A percentile compares a stretch with the other conserved stretches of the same genome.
Evolutionary conservation across 805 yeast genomes (phyloP).

Genomic region (Ogataea populi-albae): DNA sequence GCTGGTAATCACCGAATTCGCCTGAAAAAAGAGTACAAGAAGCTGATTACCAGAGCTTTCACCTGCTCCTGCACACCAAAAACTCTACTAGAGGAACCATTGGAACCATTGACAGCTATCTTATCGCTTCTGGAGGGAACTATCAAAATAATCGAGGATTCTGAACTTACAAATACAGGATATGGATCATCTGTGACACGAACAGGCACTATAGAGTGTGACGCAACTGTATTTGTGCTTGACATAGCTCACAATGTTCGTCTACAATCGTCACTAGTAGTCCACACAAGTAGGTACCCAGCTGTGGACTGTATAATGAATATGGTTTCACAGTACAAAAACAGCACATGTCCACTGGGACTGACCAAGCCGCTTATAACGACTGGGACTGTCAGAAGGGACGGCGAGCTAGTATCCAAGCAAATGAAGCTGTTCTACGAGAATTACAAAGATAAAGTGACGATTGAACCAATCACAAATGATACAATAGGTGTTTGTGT

Average conservation of each 20-base stretch:
- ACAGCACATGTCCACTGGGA: conserved; percentile 14
- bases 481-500: conserved; percentile 48
- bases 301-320: conserved; percentile 26
- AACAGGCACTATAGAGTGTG: conserved; percentile 43
- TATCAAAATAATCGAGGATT: conserved; percentile 30
- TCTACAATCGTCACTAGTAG: conserved; percentile 17
- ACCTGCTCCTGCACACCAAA: too few relatives aligned
- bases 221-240: conserved; percentile 36
- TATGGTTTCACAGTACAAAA: conserved; percentile 25
- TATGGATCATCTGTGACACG: conserved; percentile 43
- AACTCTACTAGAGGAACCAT: not conserved
- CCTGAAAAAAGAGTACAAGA: conserved; percentile 1
- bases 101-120: conserved; percentile 7
- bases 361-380: conserved; percentile 35
- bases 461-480: conserved; percentile 19
- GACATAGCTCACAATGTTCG: conserved; percentile 13
- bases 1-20: conserved; percentile 43
- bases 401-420: conserved; percentile 6
- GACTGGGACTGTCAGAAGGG: conserved; percentile 12
- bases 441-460: conserved; percentile 5
- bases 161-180: conserved; percentile 48
- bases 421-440: conserved; percentile 13
- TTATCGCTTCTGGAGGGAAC: too few relatives aligned
- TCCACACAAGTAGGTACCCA: conserved; percentile 29
- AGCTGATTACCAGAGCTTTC: conserved; percentile 3